Evolutionary conservation across 495 filamentous ascomycete species (phyloP), one percentile per base, ranked within the genome.

Genomic region (Oleoguttula mirabilis): DNA sequence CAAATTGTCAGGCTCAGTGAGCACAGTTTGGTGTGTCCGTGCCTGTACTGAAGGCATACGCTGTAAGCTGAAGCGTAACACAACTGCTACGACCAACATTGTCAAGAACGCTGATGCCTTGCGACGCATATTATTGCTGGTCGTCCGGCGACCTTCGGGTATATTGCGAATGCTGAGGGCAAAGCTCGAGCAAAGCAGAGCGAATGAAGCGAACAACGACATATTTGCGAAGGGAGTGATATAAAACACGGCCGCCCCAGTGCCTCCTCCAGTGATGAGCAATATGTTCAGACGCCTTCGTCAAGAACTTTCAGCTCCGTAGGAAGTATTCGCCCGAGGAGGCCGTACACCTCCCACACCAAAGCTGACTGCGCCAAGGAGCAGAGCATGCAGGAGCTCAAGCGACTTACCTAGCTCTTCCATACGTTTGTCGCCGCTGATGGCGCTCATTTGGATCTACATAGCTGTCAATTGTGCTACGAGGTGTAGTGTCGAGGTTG

Each of bases 11-110:
- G 3, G 17, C 5, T 15, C 23, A 32, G 12, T 21, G 4, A 46
- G 10, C 7, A 33, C 27, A 22, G n/a, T 21, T 30, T 40, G 43
- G 8, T 46, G 43, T 4, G 15, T 19, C 36, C 24, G 25, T 4
- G 35, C 36, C 20, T 31, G 4, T 19, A 22, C 36, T 39, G 22
- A 21, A 22, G 35, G 43, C 12, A 46, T 19, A 32, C 21, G 39
- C 6, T 10, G 20, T 40, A 46, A 40, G 36, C 43, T 14, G 7
- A 30, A 19, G 36, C 27, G 39, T 3, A 44, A 1, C 12, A 23
- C 7, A 3, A 33, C 11, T 6, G 21, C 28, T 10, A 14, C 41
- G 8, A 40, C 12, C 15, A 46, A 3, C 25, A 19, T 4, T 15
- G 36, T 25, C 22, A 39, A 22, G 25, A 46, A 15, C 1, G 33